Base-by-base conservation (phyloP, 345 rosid genomes). In the Lenwebbia sp. region DNA sequence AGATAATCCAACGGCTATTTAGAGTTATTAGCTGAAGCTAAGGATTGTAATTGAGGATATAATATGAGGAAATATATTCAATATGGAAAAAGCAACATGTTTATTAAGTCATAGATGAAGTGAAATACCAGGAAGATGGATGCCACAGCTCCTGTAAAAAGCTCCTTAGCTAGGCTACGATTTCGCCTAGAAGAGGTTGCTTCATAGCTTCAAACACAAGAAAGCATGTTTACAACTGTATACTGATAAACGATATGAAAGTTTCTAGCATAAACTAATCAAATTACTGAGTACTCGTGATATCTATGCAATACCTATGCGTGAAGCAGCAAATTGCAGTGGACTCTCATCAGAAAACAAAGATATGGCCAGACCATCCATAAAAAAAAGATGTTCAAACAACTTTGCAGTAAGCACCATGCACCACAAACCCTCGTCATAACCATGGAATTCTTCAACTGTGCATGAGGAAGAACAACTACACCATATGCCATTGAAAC, bases 111-210 rank as follows among this genome's bases (percentile, higher is more conserved):
- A 10, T 19, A 70, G 78, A 37, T 9, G 25, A 37, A 70, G 26
- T 37, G n/a, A 23, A 86, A 83, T 92, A 96, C 98, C 96, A 96
- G 89, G 91, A 94, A 95, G 74, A 96, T 90, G 44, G 98, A 96
- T 84, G 98, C 98, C 75, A 92, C 86, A 3, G 95, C 94, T 78
- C 96, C 95, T 28, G 95, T 92, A 17, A 89, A 88, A 15, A 95
- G 92, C 94, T 96, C 98, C 91, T 92, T 96, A 15, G 83, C 89
- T 13, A 96, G 93, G 91, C 96, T 92, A 84, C 94, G 95, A 85
- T 84, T 96, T 88, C 88, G 87, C 93, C 93, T 93, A 8, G 99
- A 92, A 84, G 97, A 93, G 84, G 99, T 95, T 83, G 98, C 96
- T 89, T 95, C 98, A 84, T 96, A 96, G 88, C 99, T 95, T 92